A percentile compares a stretch with the other conserved stretches of the same genome.
Evolutionary conservation across 306 rosid genomes (phyloP).

Genomic region (Cucurbita pepo): DNA sequence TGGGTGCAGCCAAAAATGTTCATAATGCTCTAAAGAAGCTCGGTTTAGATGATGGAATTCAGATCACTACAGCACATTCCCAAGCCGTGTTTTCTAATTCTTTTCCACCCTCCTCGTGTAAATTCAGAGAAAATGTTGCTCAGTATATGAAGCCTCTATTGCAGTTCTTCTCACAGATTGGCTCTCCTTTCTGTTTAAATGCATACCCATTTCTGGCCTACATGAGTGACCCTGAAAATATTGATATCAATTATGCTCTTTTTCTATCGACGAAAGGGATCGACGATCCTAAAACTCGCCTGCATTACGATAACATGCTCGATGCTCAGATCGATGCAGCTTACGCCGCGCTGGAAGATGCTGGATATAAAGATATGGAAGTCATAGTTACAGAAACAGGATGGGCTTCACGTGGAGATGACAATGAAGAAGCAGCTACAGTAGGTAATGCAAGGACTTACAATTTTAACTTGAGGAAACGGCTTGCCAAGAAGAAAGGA

Average conservation of each 20-base stretch:
- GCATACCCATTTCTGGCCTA: slow-evolving; percentile 78
- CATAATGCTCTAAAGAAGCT: slow-evolving; percentile 51
- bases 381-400: slow-evolving; percentile 84
- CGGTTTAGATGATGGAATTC: slow-evolving; percentile 30
- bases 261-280: slow-evolving; percentile 54
- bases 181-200: slow-evolving; percentile 83
- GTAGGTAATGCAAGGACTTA: slow-evolving; percentile 59
- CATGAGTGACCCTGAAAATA: slow-evolving; percentile 35
- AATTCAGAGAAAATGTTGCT: slow-evolving; percentile 34
- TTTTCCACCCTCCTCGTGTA: slow-evolving; percentile 82
- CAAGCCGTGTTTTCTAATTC: slow-evolving; percentile 57
- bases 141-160: slow-evolving; percentile 76
- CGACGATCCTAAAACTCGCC: slow-evolving; percentile 38
- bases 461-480: slow-evolving; percentile 65
- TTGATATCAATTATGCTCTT: slow-evolving; percentile 82
- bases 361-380: slow-evolving; percentile 64
- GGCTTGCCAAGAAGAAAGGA: slow-evolving; percentile 84
- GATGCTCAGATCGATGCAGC: slow-evolving; percentile 97
- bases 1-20: slow-evolving; percentile 70
- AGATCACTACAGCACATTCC: slow-evolving; percentile 69
- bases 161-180: slow-evolving; percentile 67
- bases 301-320: slow-evolving; percentile 86
- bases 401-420: slow-evolving; percentile 77
- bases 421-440: slow-evolving; percentile 55
- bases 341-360: slow-evolving; percentile 65